Conservation (phyloP, 495 filamentous ascomycete genomes). For the Penicillium salamii region DNA sequence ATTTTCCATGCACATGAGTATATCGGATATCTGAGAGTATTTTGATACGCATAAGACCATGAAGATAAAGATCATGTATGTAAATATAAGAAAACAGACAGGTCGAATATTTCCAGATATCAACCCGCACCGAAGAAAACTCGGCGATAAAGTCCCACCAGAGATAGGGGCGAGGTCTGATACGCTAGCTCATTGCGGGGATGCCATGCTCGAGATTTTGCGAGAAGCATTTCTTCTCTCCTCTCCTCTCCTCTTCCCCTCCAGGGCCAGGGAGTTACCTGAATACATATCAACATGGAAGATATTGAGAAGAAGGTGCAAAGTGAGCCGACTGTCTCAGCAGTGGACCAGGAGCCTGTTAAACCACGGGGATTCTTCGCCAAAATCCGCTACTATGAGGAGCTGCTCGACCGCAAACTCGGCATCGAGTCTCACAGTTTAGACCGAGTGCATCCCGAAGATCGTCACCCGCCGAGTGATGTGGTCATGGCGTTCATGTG, state of each 20-base stretch:
- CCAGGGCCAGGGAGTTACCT: neutral
- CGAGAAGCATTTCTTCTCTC: neutral
- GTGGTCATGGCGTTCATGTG: slow-evolving; percentile 51
- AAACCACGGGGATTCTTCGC: slow-evolving; percentile 26
- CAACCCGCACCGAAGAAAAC: too few species aligned
- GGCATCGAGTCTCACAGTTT: slow-evolving; percentile 54
- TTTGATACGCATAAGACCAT: too few species aligned
- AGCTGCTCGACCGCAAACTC: slow-evolving; percentile 48
- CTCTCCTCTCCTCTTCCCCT: neutral
- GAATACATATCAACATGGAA: slow-evolving; percentile 7
- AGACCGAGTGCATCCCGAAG: slow-evolving; percentile 49
- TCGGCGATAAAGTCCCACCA: neutral
- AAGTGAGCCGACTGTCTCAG: slow-evolving; percentile 42
- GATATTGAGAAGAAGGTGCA: slow-evolving; percentile 47
- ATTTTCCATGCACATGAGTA: too few species aligned
- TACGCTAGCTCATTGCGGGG: neutral
- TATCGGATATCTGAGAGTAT: too few species aligned
- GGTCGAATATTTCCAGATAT: too few species aligned
- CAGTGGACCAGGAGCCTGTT: slow-evolving; percentile 14
- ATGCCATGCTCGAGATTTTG: neutral
- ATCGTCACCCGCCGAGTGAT: slow-evolving; percentile 28
- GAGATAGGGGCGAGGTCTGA: neutral
- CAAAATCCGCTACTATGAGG: slow-evolving; percentile 43
- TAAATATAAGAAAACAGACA: neutral
- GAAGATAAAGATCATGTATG: neutral